Conservation (phyloP, 1,284 basidiomycete genomes). For the Coniophora puteana region DNA sequence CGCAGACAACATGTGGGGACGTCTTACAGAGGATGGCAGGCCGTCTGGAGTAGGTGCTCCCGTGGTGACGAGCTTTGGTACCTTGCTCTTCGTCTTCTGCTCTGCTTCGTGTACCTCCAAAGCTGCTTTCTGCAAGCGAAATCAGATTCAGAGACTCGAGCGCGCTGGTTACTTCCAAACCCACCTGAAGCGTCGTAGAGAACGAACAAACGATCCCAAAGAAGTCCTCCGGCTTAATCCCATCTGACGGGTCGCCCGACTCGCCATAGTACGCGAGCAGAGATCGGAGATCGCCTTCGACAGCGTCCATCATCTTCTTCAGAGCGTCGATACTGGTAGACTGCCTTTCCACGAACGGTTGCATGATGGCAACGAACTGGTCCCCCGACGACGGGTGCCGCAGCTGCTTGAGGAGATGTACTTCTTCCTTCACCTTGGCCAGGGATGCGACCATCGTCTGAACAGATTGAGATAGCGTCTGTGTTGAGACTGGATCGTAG, state of each 20-base stretch:
- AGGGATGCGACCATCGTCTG: constrained; percentile 57
- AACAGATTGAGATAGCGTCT: constrained; percentile 58
- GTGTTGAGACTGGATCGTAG: constrained; percentile 58
- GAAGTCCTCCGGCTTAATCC: constrained; percentile 75
- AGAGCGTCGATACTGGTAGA: constrained; percentile 57
- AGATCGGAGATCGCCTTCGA: constrained; percentile 58
- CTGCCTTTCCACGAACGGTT: constrained; percentile 58
- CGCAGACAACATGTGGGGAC: constrained; percentile 6
- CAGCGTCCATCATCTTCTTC: constrained; percentile 50
- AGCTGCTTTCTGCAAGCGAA: constrained; percentile 60
- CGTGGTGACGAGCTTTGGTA: not conserved
- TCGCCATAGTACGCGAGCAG: constrained; percentile 76
- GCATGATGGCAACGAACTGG: constrained; percentile 63
- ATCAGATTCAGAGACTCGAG: not conserved
- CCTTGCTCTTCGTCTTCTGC: constrained; percentile 23
- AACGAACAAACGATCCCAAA: constrained; percentile 74
- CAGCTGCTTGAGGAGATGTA: constrained; percentile 38
- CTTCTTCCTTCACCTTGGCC: constrained; percentile 53
- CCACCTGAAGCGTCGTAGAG: constrained; percentile 66
- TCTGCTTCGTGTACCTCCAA: constrained; percentile 64
- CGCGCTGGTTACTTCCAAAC: constrained; percentile 8
- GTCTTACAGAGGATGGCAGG: constrained; percentile 2
- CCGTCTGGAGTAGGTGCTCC: not conserved
- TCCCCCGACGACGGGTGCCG: constrained; percentile 42
- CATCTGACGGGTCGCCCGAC: constrained; percentile 51